Percentiles rank a stretch among this genome's conserved stretches.
phyloP scores from a whole-genome alignment of 306 rosid species.

The Sphenostylis stenocarpa region DNA sequence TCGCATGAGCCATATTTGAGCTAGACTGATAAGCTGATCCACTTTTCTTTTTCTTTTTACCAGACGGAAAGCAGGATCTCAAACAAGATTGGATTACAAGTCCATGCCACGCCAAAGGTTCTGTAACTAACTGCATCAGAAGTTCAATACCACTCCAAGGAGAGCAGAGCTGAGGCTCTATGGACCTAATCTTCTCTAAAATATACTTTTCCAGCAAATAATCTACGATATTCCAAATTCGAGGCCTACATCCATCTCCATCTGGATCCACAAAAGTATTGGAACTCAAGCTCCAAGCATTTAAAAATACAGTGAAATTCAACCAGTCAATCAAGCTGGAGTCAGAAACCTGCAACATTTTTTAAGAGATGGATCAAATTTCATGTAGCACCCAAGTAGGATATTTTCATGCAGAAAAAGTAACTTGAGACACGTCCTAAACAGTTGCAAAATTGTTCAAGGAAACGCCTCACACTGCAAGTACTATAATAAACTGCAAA shows the following conservation, averaged over 20 bases:
- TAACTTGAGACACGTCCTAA: background rate
- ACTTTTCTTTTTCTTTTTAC: conserved; percentile 89
- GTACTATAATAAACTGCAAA: background rate
- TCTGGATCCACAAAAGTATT: conserved; percentile 52
- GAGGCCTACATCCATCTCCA: conserved; percentile 44
- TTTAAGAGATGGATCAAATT: conserved; percentile 25
- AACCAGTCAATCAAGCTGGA: conserved; percentile 84
- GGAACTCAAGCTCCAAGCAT: conserved; percentile 81
- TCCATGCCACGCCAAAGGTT: conserved; percentile 94
- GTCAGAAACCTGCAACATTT: conserved; percentile 64
- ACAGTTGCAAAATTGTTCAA: background rate
- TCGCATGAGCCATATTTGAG: conserved; percentile 43
- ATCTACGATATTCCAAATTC: conserved; percentile 64
- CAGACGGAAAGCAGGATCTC: conserved; percentile 73
- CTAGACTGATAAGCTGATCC: conserved; percentile 54
- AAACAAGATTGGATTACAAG: conserved; percentile 78
- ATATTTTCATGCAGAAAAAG: background rate
- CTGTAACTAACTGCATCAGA: conserved; percentile 74
- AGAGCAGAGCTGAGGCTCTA: conserved; percentile 50
- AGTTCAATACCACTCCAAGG: conserved; percentile 55
- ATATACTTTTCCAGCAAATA: conserved; percentile 69
- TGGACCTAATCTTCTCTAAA: conserved; percentile 47
- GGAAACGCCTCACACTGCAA: conserved; percentile 4
- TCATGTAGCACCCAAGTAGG: background rate
- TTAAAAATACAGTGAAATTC: conserved; percentile 78